A percentile compares a stretch with the other conserved stretches of the same genome.
Evolutionary conservation across 2,329 filamentous ascomycete genomes (phyloP).

Genomic region (Aspergillus tanneri): DNA sequence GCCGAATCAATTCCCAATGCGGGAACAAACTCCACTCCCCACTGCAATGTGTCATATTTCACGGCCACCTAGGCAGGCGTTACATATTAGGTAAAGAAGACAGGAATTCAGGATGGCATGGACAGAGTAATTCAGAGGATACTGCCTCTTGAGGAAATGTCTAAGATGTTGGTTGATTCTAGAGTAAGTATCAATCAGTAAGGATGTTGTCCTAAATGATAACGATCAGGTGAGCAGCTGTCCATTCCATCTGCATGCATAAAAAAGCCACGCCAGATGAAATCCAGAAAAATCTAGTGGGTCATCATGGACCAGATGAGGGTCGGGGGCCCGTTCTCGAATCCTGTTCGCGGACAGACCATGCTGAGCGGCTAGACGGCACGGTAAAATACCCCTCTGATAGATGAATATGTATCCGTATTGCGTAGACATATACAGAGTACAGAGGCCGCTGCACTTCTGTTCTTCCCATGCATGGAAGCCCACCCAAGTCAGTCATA

Average conservation of each 20-base stretch:
- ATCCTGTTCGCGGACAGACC: conserved; percentile 14
- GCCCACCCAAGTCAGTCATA: background rate
- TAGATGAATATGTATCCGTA: background rate
- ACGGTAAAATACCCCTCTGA: conserved; percentile 2
- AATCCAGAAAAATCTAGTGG: conserved; percentile 24
- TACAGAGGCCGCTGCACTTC: background rate
- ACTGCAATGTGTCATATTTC: background rate
- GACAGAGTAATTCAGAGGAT: too few species aligned
- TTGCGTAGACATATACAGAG: background rate
- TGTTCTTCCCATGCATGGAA: background rate
- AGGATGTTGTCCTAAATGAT: too few species aligned
- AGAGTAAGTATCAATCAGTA: too few species aligned
- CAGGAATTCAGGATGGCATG: background rate
- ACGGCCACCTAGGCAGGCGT: too few species aligned
- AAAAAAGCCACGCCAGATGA: conserved; percentile 14
- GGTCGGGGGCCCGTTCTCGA: conserved; percentile 9
- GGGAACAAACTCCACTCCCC: background rate
- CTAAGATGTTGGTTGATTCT: too few species aligned
- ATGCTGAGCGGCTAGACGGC: conserved; percentile 11
- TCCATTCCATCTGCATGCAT: conserved; percentile 6
- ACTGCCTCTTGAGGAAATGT: too few species aligned
- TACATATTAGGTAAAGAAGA: background rate
- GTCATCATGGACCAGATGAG: conserved; percentile 14
- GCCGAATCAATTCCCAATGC: background rate
- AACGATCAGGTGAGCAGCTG: conserved; percentile 4